A percentile compares a stretch with the other conserved stretches of the same genome.
These are phyloP conservation scores for Thielaviopsis populi DNA, from an alignment of 2,329 filamentous ascomycete species.

Conservation along the genomic window DNA sequence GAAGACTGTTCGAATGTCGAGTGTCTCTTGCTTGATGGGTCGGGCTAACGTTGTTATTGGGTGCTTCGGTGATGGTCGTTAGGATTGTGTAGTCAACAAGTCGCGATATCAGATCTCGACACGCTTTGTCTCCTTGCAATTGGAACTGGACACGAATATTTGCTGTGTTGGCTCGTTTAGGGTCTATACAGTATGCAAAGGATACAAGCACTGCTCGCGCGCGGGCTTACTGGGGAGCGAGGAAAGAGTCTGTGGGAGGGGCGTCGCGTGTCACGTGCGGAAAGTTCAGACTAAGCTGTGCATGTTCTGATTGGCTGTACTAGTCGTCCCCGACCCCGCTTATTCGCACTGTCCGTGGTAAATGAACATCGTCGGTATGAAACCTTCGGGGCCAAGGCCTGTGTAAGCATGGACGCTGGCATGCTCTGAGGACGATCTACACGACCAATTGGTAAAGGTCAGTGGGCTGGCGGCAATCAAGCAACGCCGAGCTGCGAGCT, in stretches of 20 bases:
- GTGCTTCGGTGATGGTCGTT: not conserved
- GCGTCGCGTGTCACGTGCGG: not conserved
- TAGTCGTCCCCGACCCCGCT: too few species aligned
- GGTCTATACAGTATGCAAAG: not conserved
- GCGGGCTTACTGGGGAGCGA: not conserved
- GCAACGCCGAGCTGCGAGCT: too few species aligned
- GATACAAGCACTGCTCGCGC: not conserved
- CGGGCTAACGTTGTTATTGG: not conserved
- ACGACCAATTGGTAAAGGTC: not conserved
- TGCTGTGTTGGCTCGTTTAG: not conserved
- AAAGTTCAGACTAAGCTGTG: not conserved
- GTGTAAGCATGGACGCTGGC: not conserved
- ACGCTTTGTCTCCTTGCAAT: not conserved
- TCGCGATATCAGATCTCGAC: not conserved
- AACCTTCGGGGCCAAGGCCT: not conserved
- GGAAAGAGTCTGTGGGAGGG: not conserved
- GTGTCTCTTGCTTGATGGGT: too few species aligned
- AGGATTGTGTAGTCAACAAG: not conserved
- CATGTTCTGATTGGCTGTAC: not conserved
- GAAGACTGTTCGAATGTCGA: too few species aligned
- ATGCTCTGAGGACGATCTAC: not conserved
- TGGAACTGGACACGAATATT: not conserved
- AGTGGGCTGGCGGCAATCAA: not conserved
- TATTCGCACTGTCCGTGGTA: not conserved
- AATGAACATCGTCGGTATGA: not conserved